Percentiles rank a stretch among this genome's conserved stretches.
phyloP scores from a whole-genome alignment of 306 rosid genomes.

The Pueraria montana region DNA sequence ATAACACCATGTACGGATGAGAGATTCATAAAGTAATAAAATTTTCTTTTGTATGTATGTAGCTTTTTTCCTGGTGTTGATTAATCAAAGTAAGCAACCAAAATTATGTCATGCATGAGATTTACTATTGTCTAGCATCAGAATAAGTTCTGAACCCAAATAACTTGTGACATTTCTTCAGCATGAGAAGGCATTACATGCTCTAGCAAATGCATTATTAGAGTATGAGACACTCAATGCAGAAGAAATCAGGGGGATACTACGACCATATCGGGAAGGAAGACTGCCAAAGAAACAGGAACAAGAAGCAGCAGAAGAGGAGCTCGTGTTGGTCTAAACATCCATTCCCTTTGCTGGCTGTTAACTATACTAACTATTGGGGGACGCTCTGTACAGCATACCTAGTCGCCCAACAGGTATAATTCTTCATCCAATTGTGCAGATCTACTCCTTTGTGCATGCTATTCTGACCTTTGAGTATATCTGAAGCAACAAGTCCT shows the following conservation, averaged over 20 bases:
- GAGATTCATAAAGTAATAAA: neutral
- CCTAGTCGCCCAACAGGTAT: conserved; percentile 50
- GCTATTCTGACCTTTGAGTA: conserved; percentile 36
- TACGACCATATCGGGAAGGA: conserved; percentile 66
- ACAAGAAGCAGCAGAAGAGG: conserved; percentile 67
- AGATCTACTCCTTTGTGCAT: conserved; percentile 33
- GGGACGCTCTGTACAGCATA: conserved; percentile 67
- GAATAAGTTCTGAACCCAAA: conserved; percentile 16
- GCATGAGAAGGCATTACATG: conserved; percentile 84
- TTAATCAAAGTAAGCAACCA: conserved; percentile 10
- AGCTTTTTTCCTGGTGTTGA: neutral
- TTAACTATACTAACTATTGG: conserved; percentile 45
- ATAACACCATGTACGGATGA: conserved; percentile 4
- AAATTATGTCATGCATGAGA: neutral
- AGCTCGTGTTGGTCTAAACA: conserved; percentile 65
- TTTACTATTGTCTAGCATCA: conserved; percentile 1
- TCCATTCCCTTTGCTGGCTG: conserved; percentile 14
- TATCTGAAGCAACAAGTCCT: conserved; percentile 21
- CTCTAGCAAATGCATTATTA: conserved; percentile 74
- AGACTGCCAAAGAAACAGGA: conserved; percentile 67
- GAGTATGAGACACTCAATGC: conserved; percentile 81
- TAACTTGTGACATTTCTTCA: conserved; percentile 36
- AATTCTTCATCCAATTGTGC: conserved; percentile 36
- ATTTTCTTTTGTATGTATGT: neutral
- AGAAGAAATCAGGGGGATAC: conserved; percentile 77